phyloP scores from a whole-genome alignment of 768 basidiomycete genomes.

The Candolleomyces aberdarensis region DNA sequence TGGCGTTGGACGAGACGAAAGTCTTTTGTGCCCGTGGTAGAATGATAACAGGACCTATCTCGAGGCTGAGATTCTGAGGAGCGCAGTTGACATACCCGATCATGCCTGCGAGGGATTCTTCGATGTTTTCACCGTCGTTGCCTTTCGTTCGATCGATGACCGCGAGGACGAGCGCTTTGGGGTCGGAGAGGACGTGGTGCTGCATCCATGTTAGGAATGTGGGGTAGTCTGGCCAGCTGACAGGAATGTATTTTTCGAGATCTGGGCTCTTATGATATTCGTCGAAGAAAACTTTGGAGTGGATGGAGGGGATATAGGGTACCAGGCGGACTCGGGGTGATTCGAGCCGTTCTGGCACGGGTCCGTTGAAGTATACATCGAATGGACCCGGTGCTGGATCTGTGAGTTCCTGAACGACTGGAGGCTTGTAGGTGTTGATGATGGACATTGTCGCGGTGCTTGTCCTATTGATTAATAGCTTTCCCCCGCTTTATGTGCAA shows the following conservation, averaged over 20 bases:
- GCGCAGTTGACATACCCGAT: conserved; percentile 41
- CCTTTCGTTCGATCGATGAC: conserved; percentile 45
- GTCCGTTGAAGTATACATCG: conserved; percentile 40
- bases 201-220: conserved; percentile 27
- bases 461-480: background rate
- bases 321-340: conserved; percentile 38
- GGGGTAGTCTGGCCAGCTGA: conserved; percentile 26
- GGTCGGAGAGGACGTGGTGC: conserved; percentile 21
- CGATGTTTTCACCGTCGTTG: conserved; percentile 16
- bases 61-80: conserved; percentile 30
- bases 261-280: conserved; percentile 23
- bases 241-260: conserved; percentile 39
- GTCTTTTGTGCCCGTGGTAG: conserved; percentile 45
- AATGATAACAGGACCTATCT: conserved; percentile 49
- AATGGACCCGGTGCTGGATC: conserved; percentile 16
- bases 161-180: conserved; percentile 32
- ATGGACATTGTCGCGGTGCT: conserved; percentile 10
- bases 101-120: conserved; percentile 42
- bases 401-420: background rate
- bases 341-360: conserved; percentile 35
- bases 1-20: conserved; percentile 47
- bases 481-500: background rate
- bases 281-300: conserved; percentile 24
- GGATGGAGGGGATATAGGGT: conserved; percentile 38
- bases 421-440: conserved; percentile 19